These are phyloP conservation scores for Platismatia glauca DNA, from an alignment of 495 filamentous ascomycete genomes.

Conservation along the genomic window DNA sequence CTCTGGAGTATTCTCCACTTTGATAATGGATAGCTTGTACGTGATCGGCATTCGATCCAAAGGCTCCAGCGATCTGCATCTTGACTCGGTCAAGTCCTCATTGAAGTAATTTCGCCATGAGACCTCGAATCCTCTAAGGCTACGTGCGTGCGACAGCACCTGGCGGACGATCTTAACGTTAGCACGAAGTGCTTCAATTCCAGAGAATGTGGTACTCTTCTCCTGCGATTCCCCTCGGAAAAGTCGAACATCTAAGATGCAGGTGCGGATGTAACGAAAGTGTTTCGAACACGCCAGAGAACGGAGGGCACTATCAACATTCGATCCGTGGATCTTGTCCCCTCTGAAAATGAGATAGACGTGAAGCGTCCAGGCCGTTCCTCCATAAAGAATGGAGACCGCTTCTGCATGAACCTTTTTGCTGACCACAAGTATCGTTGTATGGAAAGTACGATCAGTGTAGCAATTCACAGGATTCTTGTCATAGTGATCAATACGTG, in stretches of 20 bases:
- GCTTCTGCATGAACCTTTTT: background rate
- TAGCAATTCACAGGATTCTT: background rate
- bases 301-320: background rate
- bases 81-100: background rate
- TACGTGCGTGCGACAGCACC: background rate
- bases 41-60: background rate
- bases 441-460: background rate
- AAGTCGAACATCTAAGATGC: conserved; percentile 2
- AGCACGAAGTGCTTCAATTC: background rate
- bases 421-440: background rate
- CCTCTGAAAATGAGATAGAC: background rate
- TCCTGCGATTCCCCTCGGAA: background rate
- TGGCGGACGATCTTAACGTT: background rate
- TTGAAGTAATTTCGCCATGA: background rate
- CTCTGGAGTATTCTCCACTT: background rate
- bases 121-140: background rate
- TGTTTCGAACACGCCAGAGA: background rate
- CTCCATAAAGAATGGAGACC: background rate
- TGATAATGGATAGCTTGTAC: background rate
- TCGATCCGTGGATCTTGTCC: background rate
- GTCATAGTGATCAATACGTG: background rate
- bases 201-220: background rate
- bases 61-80: background rate
- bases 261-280: background rate
- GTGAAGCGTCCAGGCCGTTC: background rate